A percentile compares a stretch with the other conserved stretches of the same genome.
These are phyloP conservation scores for Podospora conica DNA, from an alignment of 495 filamentous ascomycete species.

Conservation along the genomic window DNA sequence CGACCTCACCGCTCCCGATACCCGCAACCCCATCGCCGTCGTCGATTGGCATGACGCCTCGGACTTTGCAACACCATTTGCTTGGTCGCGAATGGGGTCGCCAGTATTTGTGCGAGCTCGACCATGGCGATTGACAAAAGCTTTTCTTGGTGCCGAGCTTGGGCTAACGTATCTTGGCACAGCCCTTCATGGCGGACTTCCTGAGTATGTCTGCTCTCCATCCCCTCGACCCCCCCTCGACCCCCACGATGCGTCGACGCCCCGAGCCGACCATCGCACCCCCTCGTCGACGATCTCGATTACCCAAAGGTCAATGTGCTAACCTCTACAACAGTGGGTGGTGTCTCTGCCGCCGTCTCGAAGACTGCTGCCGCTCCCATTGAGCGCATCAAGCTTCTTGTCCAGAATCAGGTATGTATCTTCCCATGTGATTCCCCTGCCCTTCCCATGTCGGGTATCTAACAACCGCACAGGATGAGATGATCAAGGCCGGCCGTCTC, in stretches of 20 bases:
- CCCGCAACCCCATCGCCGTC: slow-evolving; percentile 18
- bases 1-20: slow-evolving; percentile 13
- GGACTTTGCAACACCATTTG: slow-evolving; percentile 1
- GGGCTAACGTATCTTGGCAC: slow-evolving; percentile 26
- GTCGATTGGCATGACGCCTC: slow-evolving; percentile 25
- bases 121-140: background rate
- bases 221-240: background rate
- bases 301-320: slow-evolving; percentile 12
- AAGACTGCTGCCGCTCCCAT: slow-evolving; percentile 99
- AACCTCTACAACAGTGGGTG: slow-evolving; percentile 70
- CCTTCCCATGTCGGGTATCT: background rate
- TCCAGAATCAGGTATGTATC: slow-evolving; percentile 95
- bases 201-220: slow-evolving; percentile 70
- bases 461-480: slow-evolving; percentile 76
- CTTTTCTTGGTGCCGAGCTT: background rate
- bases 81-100: slow-evolving; percentile 1
- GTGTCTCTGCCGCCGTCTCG: slow-evolving; percentile 98
- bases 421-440: background rate
- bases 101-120: background rate
- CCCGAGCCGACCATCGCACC: background rate
- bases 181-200: slow-evolving; percentile 84
- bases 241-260: background rate
- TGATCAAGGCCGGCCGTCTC: slow-evolving; percentile 97
- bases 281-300: background rate
- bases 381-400: slow-evolving; percentile 99